Conservation (phyloP, 192 early-diverging fungal genomes). For the Coemansia sp. region DNA sequence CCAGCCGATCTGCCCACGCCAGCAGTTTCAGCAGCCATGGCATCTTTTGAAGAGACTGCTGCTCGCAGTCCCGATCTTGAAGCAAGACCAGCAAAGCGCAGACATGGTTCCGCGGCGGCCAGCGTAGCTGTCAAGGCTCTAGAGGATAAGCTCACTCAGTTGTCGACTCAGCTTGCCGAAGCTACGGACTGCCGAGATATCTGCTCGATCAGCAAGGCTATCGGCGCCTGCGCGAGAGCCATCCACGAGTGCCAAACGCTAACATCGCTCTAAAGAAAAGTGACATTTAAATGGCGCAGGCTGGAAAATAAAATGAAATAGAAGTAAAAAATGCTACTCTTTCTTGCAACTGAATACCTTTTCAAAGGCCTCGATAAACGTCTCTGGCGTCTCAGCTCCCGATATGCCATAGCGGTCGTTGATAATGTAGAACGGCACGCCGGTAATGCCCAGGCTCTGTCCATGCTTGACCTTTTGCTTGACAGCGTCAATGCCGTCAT, state of each 20-base stretch:
- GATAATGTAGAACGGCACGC: conserved; percentile 73
- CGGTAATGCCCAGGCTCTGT: conserved; percentile 54
- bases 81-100: neutral
- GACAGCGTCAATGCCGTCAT: conserved; percentile 56
- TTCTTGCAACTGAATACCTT: conserved; percentile 26
- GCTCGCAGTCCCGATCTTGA: neutral
- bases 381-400: conserved; percentile 67
- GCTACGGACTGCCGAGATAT: conserved; percentile 20
- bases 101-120: neutral
- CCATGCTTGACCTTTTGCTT: conserved; percentile 49
- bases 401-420: conserved; percentile 61
- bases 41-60: neutral
- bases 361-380: conserved; percentile 60
- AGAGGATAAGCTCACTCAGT: conserved; percentile 16
- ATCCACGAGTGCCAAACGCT: conserved; percentile 16
- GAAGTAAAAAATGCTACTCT: neutral
- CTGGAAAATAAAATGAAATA: neutral
- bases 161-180: conserved; percentile 20
- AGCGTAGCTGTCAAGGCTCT: conserved; percentile 22
- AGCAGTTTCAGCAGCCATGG: neutral
- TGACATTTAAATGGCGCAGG: neutral
- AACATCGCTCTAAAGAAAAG: neutral
- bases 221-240: conserved; percentile 24
- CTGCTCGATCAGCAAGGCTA: conserved; percentile 19
- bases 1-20: neutral